Evolutionary conservation across 352 stramenopile species (phyloP), one percentile per base, ranked within the genome.

Genomic region (Phytophthora pini): DNA sequence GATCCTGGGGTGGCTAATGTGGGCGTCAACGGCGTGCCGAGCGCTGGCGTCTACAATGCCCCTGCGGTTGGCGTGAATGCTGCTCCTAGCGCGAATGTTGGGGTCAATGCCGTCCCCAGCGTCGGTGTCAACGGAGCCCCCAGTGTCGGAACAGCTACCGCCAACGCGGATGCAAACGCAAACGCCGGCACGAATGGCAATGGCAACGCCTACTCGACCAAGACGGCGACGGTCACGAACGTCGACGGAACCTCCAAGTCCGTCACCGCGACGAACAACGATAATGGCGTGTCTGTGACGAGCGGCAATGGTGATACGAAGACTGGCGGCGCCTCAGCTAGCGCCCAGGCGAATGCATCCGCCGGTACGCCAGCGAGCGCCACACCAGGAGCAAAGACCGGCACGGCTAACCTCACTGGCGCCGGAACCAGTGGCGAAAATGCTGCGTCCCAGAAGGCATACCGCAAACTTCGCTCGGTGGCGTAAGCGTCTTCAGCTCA

Each of bases 191-290:
- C 27, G 3, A 45, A 10, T 9, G 24, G 20, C 11, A 24, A 44
- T 36, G 44, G 36, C 22, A 45, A 57, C n/a, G 13, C 13, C 7
- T 60, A 52, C 53, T 43, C 53, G 27, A 44, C 53, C n/a, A 60
- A 60, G 53, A 60, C 40, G 13, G 20, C 24, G 13, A 17, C 27
- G 1, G n/a, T 38, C n/a, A 51, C 39, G 38, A 56, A 11, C 17
- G 48, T 32, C 3, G 31, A 56, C 32, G 32, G 31, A 56, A 17
- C 32, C 32, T 20, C 20, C 9, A 56, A 43, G 11, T 27, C 31
- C 22, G 20, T 12, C 48, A 56, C 48, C 15, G 20, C 34, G 32
- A 45, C 32, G 32, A 38, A 48, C 51, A 11, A 22, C 12, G 38
- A 48, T 6, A 27, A 17, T 8, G 15, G 11, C 11, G 36, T 36